Evolutionary conservation across 2,329 filamentous ascomycete species (phyloP), one percentile per base, ranked within the genome.

Genomic region (Ascochyta viciae-villosae): DNA sequence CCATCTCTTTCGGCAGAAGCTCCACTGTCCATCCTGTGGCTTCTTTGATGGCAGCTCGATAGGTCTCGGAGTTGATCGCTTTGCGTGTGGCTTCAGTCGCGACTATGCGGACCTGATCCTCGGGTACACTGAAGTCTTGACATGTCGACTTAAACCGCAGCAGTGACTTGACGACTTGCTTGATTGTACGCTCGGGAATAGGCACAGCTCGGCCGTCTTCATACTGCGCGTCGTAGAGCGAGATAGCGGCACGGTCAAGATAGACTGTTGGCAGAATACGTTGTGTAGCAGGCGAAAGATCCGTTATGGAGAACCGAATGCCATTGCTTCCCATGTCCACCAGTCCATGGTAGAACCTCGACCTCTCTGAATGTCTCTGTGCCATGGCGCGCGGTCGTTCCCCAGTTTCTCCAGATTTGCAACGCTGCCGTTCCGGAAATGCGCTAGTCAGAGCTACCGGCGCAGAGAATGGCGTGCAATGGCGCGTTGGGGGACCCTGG

Each of bases 71-170:
- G 68, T 97, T 97, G 54, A 84, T 76, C 6, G 93, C 91, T 23
- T 87, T 90, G 40, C 93, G 87, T 73, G 93, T 95, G 4, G 93
- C 93, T 75, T 96, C 93, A 0, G 93, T 97, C 19, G 92, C 93
- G 38, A 97, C 85, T 9, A 96, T 85, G 19, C 85, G 84, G 57
- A 94, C 85, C 61, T 92, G 87, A 31, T 76, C 64, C 0, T 80
- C 71, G 0, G 85, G 85, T 0, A 96, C 91, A 16, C 82, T 81
- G 69, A 91, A 91, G 54, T 88, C 84, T 50, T 81, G 71, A 55
- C 92, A 94, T 47, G 90, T 89, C 24, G 79, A 80, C 57, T 86
- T 86, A 79, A 96, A 96, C 26, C 87, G 86, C 22, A 84, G 78
- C 10, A 96, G 78, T 2, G 87, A 85, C 29, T 82, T 76, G 5